phyloP scores from a whole-genome alignment of 345 rosid genomes.

The Reutealis trisperma region DNA sequence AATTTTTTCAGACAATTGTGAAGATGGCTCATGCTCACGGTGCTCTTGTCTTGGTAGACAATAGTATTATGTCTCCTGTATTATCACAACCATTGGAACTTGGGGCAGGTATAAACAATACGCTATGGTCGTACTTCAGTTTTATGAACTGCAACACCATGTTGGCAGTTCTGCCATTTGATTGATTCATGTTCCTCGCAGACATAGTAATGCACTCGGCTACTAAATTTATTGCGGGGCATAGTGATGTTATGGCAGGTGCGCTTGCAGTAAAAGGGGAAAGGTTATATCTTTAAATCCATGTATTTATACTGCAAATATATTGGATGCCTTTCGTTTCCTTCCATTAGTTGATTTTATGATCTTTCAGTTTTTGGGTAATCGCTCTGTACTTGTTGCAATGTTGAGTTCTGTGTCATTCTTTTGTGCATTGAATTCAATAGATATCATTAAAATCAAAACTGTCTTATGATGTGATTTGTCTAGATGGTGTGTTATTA shows the following conservation, averaged over 20 bases:
- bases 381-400: not conserved
- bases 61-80: slow-evolving; percentile 94
- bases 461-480: not conserved
- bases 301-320: not conserved
- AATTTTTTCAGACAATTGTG: slow-evolving; percentile 61
- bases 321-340: not conserved
- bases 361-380: not conserved
- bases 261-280: slow-evolving; percentile 94
- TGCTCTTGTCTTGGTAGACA: slow-evolving; percentile 86
- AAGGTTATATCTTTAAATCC: slow-evolving; percentile 47
- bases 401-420: not conserved
- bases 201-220: slow-evolving; percentile 98
- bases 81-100: slow-evolving; percentile 83
- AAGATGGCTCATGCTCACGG: slow-evolving; percentile 80
- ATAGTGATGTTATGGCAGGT: slow-evolving; percentile 95
- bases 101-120: slow-evolving; percentile 71
- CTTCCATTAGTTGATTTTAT: not conserved
- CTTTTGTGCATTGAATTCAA: not conserved
- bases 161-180: slow-evolving; percentile 14
- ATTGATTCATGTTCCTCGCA: slow-evolving; percentile 34
- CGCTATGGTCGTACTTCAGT: not conserved
- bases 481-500: not conserved
- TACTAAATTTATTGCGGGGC: slow-evolving; percentile 92
- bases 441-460: not conserved
- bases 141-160: not conserved